phyloP scores from a whole-genome alignment of 768 basidiomycete species.

The Steccherinum ochraceum region DNA sequence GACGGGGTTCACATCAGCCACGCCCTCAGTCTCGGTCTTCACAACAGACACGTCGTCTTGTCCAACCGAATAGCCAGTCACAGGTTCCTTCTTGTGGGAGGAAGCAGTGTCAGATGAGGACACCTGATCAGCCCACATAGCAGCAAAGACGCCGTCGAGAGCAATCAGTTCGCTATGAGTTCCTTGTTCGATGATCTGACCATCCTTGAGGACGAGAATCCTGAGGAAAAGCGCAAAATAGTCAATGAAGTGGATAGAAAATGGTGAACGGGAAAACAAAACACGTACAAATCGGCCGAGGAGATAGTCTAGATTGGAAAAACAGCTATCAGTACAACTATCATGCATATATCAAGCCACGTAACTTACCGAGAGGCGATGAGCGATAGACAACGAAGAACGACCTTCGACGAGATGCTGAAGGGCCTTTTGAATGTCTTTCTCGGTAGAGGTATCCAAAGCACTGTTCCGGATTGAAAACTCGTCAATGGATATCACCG shows the following conservation, averaged over 20 bases:
- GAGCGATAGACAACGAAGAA: slow-evolving; percentile 73
- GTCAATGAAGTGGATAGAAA: not conserved
- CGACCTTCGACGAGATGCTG: slow-evolving; percentile 70
- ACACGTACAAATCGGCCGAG: slow-evolving; percentile 41
- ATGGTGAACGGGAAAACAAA: not conserved
- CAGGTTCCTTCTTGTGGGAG: slow-evolving; percentile 30
- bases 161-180: slow-evolving; percentile 73
- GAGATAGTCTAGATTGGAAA: slow-evolving; percentile 39
- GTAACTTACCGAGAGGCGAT: slow-evolving; percentile 67
- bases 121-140: slow-evolving; percentile 87
- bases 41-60: slow-evolving; percentile 10
- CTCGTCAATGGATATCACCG: not conserved
- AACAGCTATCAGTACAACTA: slow-evolving; percentile 10
- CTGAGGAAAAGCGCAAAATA: slow-evolving; percentile 28
- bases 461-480: slow-evolving; percentile 41
- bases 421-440: slow-evolving; percentile 85
- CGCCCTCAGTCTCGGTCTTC: slow-evolving; percentile 9
- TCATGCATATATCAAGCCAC: slow-evolving; percentile 1
- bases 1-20: slow-evolving; percentile 1
- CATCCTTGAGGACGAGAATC: slow-evolving; percentile 88
- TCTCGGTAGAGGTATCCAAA: slow-evolving; percentile 85
- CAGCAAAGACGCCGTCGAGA: slow-evolving; percentile 65
- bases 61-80: slow-evolving; percentile 41
- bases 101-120: slow-evolving; percentile 53
- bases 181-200: slow-evolving; percentile 80